Evolutionary conservation across 257 asterid species (phyloP).

Genomic region (Solanum sitiens): DNA sequence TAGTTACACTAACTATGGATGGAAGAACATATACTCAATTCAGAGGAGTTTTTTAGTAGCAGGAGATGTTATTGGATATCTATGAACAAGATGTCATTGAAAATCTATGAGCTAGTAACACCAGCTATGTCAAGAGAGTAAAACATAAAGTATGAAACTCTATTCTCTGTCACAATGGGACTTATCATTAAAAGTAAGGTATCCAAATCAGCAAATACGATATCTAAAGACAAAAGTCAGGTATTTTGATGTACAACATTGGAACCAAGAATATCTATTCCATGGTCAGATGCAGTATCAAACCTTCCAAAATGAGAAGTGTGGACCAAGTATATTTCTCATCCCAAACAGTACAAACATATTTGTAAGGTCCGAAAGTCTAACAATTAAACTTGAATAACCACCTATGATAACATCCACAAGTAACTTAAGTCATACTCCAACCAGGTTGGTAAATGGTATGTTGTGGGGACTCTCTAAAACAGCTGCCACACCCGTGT

Average conservation of each 20-base stretch:
- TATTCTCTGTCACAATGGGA: not conserved
- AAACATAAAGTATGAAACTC: not conserved
- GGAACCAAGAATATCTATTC: not conserved
- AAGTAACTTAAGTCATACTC: not conserved
- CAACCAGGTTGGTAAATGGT: not conserved
- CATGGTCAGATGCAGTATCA: not conserved
- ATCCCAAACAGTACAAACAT: not conserved
- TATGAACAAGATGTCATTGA: not conserved
- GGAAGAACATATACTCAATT: not conserved
- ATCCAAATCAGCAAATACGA: not conserved
- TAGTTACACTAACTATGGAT: not conserved
- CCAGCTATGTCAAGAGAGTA: not conserved
- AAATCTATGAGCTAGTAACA: not conserved
- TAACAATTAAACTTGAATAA: not conserved
- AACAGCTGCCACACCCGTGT: not conserved
- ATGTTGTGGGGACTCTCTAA: not conserved
- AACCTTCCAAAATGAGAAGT: not conserved
- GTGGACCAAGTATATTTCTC: not conserved
- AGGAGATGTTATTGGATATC: not conserved
- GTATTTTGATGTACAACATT: not conserved
- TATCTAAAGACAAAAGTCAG: not conserved
- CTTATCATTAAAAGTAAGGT: not conserved
- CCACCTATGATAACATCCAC: not conserved
- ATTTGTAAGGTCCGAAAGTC: not conserved
- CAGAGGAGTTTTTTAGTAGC: not conserved